Conservation (phyloP, 129 eudicot species). For the Erigeron canadensis region DNA sequence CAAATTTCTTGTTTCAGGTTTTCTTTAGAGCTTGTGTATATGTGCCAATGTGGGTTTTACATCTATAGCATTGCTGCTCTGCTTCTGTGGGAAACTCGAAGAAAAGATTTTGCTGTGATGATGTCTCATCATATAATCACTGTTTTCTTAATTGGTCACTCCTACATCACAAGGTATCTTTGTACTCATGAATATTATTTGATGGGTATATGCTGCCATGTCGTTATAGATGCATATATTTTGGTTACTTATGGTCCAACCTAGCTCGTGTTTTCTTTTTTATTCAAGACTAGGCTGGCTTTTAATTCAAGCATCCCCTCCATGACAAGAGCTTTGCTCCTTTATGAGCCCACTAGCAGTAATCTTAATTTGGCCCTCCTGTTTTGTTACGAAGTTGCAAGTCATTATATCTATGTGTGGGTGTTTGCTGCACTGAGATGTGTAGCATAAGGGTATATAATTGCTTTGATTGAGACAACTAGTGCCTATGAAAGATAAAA, state of each 20-base stretch:
- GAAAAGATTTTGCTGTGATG: constrained; percentile 93
- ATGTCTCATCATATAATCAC: constrained; percentile 94
- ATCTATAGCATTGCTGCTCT: constrained; percentile 86
- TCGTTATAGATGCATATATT: not conserved
- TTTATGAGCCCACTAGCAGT: not conserved
- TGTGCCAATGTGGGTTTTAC: constrained; percentile 97
- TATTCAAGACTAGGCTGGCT: no score
- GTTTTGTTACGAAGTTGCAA: not conserved
- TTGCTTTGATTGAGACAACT: no score
- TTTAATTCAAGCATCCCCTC: not conserved
- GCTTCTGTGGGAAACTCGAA: constrained; percentile 85
- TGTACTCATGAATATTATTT: not conserved
- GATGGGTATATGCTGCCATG: not conserved
- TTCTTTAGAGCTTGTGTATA: constrained; percentile 64
- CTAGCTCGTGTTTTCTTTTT: not conserved
- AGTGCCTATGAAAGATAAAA: no score
- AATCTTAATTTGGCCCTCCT: not conserved
- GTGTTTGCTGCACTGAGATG: no score
- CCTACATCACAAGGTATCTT: constrained; percentile 73
- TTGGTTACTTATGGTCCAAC: not conserved
- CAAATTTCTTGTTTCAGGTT: constrained; percentile 43
- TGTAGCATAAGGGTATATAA: no score
- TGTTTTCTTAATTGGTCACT: constrained; percentile 65
- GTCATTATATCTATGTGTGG: no score
- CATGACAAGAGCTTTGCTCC: not conserved